Percentiles rank a stretch among this genome's conserved stretches.
These are phyloP conservation scores for Cynara cardunculus DNA, from an alignment of 129 eudicot genomes.

Conservation along the genomic window DNA sequence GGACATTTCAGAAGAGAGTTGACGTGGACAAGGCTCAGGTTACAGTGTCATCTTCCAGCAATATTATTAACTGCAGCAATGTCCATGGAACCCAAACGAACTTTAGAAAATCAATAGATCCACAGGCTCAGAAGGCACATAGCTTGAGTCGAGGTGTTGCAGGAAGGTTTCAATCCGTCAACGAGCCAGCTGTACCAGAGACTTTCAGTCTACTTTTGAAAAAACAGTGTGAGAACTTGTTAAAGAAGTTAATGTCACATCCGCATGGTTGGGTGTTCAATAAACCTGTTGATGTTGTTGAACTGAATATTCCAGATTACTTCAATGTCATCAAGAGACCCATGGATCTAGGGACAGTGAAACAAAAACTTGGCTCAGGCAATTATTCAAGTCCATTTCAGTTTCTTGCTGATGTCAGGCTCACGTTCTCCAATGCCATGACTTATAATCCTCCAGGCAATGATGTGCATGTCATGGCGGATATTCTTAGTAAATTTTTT, in stretches of 20 bases:
- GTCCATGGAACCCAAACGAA: conserved; percentile 30
- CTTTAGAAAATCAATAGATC: conserved; percentile 29
- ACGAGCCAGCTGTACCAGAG: conserved; percentile 11
- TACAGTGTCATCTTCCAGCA: conserved; percentile 39
- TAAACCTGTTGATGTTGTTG: conserved; percentile 74
- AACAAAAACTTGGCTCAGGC: conserved; percentile 42
- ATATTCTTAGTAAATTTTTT: conserved; percentile 48
- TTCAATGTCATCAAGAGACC: conserved; percentile 61
- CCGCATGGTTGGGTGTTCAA: conserved; percentile 67
- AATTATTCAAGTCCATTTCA: conserved; percentile 51
- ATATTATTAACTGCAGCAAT: conserved; percentile 31
- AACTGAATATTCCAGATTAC: conserved; percentile 75
- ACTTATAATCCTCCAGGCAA: conserved; percentile 75
- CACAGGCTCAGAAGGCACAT: conserved; percentile 33
- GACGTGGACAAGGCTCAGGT: conserved; percentile 32
- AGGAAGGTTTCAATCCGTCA: conserved; percentile 53
- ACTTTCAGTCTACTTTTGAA: conserved; percentile 33
- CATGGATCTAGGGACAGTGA: conserved; percentile 87
- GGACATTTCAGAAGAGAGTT: conserved; percentile 39
- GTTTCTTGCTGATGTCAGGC: conserved; percentile 72
- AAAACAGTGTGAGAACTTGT: conserved; percentile 62
- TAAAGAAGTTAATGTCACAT: conserved; percentile 68
- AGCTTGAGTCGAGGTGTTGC: conserved; percentile 35
- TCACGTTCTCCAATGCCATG: conserved; percentile 77
- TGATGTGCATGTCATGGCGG: conserved; percentile 72